A percentile compares a stretch with the other conserved stretches of the same genome.
Conservation (phyloP, 768 basidiomycete genomes). For the Panaeolus papilionaceus region DNA sequence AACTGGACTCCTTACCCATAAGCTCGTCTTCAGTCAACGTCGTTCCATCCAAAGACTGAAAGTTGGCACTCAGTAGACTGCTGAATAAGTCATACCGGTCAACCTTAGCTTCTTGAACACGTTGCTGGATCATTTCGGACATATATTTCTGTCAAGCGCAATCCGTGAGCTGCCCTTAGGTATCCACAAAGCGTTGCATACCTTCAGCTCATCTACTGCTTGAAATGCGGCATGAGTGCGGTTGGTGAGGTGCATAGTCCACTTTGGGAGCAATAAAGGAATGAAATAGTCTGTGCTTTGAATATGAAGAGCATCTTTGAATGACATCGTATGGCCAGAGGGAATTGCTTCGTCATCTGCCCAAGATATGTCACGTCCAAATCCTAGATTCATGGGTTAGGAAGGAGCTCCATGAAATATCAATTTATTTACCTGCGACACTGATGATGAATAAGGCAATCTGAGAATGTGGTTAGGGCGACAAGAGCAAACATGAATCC, state of each 20-base stretch:
- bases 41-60: constrained; percentile 30
- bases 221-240: constrained; percentile 32
- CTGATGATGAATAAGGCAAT: too few relatives aligned
- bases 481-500: too few relatives aligned
- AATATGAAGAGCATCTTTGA: constrained; percentile 48
- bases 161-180: constrained; percentile 49
- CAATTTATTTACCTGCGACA: too few relatives aligned
- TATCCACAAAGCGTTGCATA: too few relatives aligned
- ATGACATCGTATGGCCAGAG: constrained; percentile 48
- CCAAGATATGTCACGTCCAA: constrained; percentile 54
- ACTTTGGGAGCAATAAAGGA: constrained; percentile 41
- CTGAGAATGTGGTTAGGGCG: too few relatives aligned
- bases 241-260: constrained; percentile 37
- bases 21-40: constrained; percentile 48
- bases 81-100: constrained; percentile 56
- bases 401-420: too few relatives aligned
- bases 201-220: constrained; percentile 46
- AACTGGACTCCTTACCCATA: constrained; percentile 32
- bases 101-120: constrained; percentile 41
- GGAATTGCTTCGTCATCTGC: constrained; percentile 40
- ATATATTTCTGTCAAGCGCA: constrained; percentile 48
- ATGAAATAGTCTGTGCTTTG: constrained; percentile 38
- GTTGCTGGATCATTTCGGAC: constrained; percentile 55
- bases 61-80: constrained; percentile 53
- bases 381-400: too few relatives aligned